A percentile compares a stretch with the other conserved stretches of the same genome.
These are phyloP conservation scores for Lasiosphaeria miniovina DNA, from an alignment of 495 filamentous ascomycete genomes.

Conservation along the genomic window DNA sequence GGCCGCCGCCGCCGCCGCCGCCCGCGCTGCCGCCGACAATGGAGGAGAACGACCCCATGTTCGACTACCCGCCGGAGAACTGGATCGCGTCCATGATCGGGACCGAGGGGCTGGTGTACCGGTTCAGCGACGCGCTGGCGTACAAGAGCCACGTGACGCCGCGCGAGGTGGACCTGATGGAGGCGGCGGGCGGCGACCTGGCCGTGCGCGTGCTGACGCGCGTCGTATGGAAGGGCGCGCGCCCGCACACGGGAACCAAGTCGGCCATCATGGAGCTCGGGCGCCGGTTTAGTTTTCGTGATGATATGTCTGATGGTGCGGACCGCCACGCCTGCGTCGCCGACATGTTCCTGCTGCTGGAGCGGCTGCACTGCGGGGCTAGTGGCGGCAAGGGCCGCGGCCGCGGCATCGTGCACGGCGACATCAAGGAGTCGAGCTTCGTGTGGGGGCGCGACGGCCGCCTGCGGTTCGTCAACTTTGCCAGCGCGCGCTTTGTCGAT, in stretches of 20 bases:
- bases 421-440: conserved; percentile 94
- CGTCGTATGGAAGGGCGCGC: conserved; percentile 14
- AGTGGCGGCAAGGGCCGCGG: conserved; percentile 35
- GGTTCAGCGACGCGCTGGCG: conserved; percentile 15
- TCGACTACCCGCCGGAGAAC: conserved; percentile 17
- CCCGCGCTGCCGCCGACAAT: conserved; percentile 7
- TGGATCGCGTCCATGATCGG: conserved; percentile 22
- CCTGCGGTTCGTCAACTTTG: conserved; percentile 14
- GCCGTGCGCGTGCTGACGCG: conserved; percentile 14
- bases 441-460: conserved; percentile 67
- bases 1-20: neutral
- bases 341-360: conserved; percentile 17
- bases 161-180: conserved; percentile 16
- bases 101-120: conserved; percentile 15
- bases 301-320: conserved; percentile 1
- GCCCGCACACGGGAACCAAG: conserved; percentile 9
- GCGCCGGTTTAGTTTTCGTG: conserved; percentile 2
- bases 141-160: conserved; percentile 21
- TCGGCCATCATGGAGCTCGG: conserved; percentile 19
- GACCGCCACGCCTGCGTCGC: conserved; percentile 6
- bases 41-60: conserved; percentile 20
- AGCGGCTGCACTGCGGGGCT: conserved; percentile 51
- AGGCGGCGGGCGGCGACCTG: conserved; percentile 15
- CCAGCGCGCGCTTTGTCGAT: conserved; percentile 11
- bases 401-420: conserved; percentile 70